These are phyloP conservation scores for Arthrobotrys sphaeroides DNA, from an alignment of 2,329 filamentous ascomycete species.

Conservation along the genomic window DNA sequence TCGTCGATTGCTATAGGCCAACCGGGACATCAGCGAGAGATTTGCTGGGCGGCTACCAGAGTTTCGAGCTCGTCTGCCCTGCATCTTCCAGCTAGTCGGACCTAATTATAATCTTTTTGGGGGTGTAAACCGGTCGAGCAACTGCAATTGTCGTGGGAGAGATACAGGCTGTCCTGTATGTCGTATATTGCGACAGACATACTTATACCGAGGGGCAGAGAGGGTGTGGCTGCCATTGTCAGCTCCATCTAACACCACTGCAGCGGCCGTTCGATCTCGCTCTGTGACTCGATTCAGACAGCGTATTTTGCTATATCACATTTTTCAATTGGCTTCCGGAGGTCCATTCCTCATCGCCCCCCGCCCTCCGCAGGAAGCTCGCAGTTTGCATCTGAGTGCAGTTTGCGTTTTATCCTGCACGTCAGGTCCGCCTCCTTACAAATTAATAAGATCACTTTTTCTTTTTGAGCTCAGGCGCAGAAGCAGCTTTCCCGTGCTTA, in stretches of 20 bases:
- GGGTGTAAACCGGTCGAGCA: not conserved
- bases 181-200: slow-evolving; percentile 28
- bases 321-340: slow-evolving; percentile 18
- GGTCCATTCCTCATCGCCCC: not conserved
- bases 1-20: slow-evolving; percentile 4
- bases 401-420: slow-evolving; percentile 22
- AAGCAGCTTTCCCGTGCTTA: slow-evolving; percentile 45
- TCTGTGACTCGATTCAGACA: slow-evolving; percentile 24
- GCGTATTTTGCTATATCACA: slow-evolving; percentile 21
- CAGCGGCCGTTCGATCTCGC: slow-evolving; percentile 4
- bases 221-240: slow-evolving; percentile 43
- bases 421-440: slow-evolving; percentile 20
- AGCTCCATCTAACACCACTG: slow-evolving; percentile 32
- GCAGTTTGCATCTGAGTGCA: not conserved
- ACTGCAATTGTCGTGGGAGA: slow-evolving; percentile 6
- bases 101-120: slow-evolving; percentile 22
- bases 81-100: slow-evolving; percentile 17
- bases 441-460: too few relatives aligned
- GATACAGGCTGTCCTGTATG: slow-evolving; percentile 12
- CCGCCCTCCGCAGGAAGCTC: not conserved
- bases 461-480: slow-evolving; percentile 17
- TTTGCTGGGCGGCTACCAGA: slow-evolving; percentile 30
- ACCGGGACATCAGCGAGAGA: slow-evolving; percentile 7
- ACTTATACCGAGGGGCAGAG: not conserved
- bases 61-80: slow-evolving; percentile 42